Conservation (phyloP, 2,329 filamentous ascomycete genomes). For the Botrytis cinerea region DNA sequence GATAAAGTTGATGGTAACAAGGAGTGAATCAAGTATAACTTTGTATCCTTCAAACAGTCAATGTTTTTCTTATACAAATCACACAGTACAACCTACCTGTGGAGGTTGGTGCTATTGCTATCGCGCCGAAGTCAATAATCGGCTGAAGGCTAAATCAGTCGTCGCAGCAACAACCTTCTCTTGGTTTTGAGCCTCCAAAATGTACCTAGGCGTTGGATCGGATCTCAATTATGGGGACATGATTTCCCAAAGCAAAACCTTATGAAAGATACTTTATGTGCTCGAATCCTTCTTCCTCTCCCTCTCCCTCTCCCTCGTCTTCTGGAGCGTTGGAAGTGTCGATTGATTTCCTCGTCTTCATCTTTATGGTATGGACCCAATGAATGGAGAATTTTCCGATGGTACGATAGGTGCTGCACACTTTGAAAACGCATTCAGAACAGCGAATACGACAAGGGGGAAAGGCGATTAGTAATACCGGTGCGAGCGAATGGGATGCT, state of each 20-base stretch:
- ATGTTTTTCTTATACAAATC: conserved; percentile 1
- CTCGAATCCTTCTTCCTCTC: background rate
- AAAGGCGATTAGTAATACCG: background rate
- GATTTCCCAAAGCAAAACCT: background rate
- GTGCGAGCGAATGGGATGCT: background rate
- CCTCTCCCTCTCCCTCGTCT: background rate
- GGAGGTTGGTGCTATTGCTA: background rate
- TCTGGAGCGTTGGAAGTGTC: background rate
- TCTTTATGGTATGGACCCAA: background rate
- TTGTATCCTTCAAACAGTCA: background rate
- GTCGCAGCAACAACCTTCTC: conserved; percentile 19
- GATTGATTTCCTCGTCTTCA: background rate
- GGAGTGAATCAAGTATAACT: conserved; percentile 8
- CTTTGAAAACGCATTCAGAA: conserved; percentile 7
- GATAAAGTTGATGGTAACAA: background rate
- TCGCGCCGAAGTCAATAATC: conserved; percentile 19
- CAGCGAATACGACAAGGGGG: background rate
- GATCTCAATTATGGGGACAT: background rate
- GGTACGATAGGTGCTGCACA: background rate
- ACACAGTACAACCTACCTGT: background rate
- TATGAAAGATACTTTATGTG: background rate
- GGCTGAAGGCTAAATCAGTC: conserved; percentile 13
- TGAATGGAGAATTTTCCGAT: background rate
- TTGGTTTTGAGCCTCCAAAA: background rate
- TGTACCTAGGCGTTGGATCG: background rate